phyloP scores from a whole-genome alignment of 2,329 filamentous ascomycete genomes.

The Trichoderma oligosporum region DNA sequence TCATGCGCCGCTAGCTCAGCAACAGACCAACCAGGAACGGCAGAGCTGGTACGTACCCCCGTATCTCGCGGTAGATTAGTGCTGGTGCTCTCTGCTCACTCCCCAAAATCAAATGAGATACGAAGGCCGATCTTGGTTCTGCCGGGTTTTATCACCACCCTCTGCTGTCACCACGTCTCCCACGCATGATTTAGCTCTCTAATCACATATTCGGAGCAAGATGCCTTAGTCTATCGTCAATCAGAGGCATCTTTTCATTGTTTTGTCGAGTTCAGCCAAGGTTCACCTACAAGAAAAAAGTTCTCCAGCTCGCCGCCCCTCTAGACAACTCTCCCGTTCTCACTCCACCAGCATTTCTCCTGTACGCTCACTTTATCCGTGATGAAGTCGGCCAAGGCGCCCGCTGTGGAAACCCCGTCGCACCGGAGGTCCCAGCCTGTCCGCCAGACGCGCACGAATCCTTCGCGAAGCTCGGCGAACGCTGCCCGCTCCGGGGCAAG shows the following conservation, averaged over 20 bases:
- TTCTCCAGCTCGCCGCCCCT: slow-evolving; percentile 11
- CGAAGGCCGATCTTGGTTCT: slow-evolving; percentile 11
- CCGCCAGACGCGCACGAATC: slow-evolving; percentile 63
- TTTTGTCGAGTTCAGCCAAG: not conserved
- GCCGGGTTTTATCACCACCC: slow-evolving; percentile 14
- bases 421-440: slow-evolving; percentile 60
- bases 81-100: slow-evolving; percentile 17
- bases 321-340: slow-evolving; percentile 1
- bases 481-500: slow-evolving; percentile 43
- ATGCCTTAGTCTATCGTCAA: slow-evolving; percentile 23
- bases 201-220: slow-evolving; percentile 13
- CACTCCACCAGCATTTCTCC: not conserved
- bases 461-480: slow-evolving; percentile 52
- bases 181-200: slow-evolving; percentile 16
- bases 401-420: slow-evolving; percentile 42
- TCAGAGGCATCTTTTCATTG: slow-evolving; percentile 19
- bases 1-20: slow-evolving; percentile 17
- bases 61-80: slow-evolving; percentile 18
- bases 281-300: slow-evolving; percentile 1
- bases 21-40: slow-evolving; percentile 9
- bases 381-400: slow-evolving; percentile 56
- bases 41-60: slow-evolving; percentile 10
- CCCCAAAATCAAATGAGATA: slow-evolving; percentile 17
- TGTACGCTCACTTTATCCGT: slow-evolving; percentile 29
- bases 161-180: not conserved